Evolutionary conservation across 73 alveolate species (phyloP).

Genomic region (Durusdinium trenchii): DNA sequence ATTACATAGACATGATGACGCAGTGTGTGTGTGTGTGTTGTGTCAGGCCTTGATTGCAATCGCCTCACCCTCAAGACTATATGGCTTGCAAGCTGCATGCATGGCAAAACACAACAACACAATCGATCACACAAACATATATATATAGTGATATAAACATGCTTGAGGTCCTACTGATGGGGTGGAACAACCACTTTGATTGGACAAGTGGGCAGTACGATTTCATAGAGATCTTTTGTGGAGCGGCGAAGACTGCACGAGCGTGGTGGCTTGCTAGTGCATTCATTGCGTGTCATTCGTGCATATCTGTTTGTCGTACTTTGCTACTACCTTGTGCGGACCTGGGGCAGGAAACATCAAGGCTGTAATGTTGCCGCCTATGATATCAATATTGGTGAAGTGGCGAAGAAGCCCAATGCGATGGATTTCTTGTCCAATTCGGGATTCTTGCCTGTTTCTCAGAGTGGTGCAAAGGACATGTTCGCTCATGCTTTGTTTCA

Average conservation of each 20-base stretch:
- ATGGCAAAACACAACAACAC: too few species aligned
- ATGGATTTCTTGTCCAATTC: not conserved
- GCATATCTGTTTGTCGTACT: not conserved
- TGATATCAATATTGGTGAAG: not conserved
- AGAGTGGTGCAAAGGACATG: too few species aligned
- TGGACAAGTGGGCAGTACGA: not conserved
- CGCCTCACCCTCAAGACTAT: too few species aligned
- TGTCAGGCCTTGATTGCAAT: too few species aligned
- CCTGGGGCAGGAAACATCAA: not conserved
- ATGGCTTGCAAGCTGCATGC: too few species aligned
- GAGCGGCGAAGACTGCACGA: not conserved
- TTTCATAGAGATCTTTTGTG: not conserved
- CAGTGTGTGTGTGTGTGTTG: too few species aligned
- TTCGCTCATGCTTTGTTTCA: not conserved
- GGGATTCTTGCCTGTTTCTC: not conserved
- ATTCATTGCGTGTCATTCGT: not conserved
- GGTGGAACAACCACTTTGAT: not conserved
- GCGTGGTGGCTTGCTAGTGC: not conserved
- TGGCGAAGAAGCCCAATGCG: not conserved
- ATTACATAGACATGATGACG: too few species aligned
- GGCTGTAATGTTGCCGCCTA: conserved; percentile 16
- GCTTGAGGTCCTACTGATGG: not conserved
- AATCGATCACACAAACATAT: too few species aligned
- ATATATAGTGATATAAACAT: too few species aligned
- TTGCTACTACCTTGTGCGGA: too few species aligned